Evolutionary conservation across 1,139 yeast genomes (phyloP).

Genomic region (Kurtzmaniella quercitrusa): DNA sequence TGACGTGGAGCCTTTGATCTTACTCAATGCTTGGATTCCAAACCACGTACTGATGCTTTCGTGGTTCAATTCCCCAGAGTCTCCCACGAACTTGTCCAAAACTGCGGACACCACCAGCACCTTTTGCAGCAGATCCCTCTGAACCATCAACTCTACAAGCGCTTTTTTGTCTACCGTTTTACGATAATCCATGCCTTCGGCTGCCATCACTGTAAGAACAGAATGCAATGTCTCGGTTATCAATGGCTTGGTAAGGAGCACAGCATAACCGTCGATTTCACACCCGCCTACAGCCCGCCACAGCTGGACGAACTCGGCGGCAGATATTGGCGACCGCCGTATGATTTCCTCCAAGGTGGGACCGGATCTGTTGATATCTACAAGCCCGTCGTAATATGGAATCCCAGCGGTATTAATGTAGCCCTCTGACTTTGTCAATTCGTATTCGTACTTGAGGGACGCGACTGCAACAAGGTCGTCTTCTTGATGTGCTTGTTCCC

Average conservation of each 20-base stretch:
- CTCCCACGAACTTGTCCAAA: slow-evolving; percentile 35
- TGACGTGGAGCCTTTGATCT: slow-evolving; percentile 18
- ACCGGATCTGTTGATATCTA: background rate
- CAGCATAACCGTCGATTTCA: slow-evolving; percentile 34
- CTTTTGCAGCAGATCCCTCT: slow-evolving; percentile 15
- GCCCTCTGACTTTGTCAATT: slow-evolving; percentile 42
- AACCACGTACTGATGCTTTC: slow-evolving; percentile 50
- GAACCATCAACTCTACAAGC: slow-evolving; percentile 15
- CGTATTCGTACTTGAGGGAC: slow-evolving; percentile 46
- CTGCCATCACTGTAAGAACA: slow-evolving; percentile 48
- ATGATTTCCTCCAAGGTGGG: slow-evolving; percentile 30
- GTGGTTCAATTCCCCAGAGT: slow-evolving; percentile 27
- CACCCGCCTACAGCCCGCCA: slow-evolving; percentile 63
- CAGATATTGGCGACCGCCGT: slow-evolving; percentile 53
- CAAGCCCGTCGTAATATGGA: slow-evolving; percentile 43
- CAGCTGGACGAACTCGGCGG: slow-evolving; percentile 41
- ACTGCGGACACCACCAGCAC: slow-evolving; percentile 41
- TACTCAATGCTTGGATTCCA: slow-evolving; percentile 50
- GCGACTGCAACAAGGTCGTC: slow-evolving; percentile 35
- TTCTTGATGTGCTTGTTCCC: slow-evolving; percentile 1
- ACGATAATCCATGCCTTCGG: slow-evolving; percentile 31
- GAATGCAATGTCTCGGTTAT: slow-evolving; percentile 33
- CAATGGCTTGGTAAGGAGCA: slow-evolving; percentile 18
- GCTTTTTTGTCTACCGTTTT: slow-evolving; percentile 17
- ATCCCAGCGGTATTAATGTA: slow-evolving; percentile 36